Evolutionary conservation across 2,329 filamentous ascomycete genomes (phyloP), one percentile per base, ranked within the genome.

Genomic region (Thelonectria olida): DNA sequence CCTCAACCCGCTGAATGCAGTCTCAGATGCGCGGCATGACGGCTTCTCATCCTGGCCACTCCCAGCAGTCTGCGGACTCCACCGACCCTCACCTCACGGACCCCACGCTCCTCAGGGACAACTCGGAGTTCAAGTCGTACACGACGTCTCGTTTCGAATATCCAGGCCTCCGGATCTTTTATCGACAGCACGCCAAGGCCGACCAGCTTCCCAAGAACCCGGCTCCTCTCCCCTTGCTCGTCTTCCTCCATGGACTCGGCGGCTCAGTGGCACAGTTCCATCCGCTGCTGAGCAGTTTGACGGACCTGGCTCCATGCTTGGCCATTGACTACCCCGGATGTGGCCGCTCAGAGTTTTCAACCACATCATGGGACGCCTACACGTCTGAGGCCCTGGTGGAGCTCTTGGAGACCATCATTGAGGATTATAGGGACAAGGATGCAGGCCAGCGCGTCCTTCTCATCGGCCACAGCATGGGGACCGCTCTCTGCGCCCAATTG

Each of bases 181-280:
- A 91, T 78, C 87, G 90, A 58, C 87, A 87, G 55, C 96, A 97
- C 77, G 86, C 89, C 19, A 93, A 97, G 72, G 88, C 90, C n/a
- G 86, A 89, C 61, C 92, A 96, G 75, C 84, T 98, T 4, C 93
- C 92, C 3, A 85, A 82, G 41, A 84, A 88, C 63, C 92, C 92
- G 1, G 84, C 86, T 1, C 89, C 92, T 0, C 79, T 97, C 10
- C 96, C 96, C 1, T 80, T 99, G 9, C 80, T 98, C 4, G 93
- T 98, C 42, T 97, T 96, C 73, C 84, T 98, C 58, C 96, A 98
- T 73, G 96, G 96, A 2, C 84, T 98, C 9, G 96, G 95, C n/a
- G 96, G 96, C 49, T 97, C 92, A 1, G 85, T 93, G 22, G 90
- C 93, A 10, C 96, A 98, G 73, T 98, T 97, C 73, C 86, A 92